A percentile compares a stretch with the other conserved stretches of the same genome.
These are phyloP conservation scores for Oenanthe sinensis DNA, from an alignment of 129 eudicot species.

Conservation along the genomic window DNA sequence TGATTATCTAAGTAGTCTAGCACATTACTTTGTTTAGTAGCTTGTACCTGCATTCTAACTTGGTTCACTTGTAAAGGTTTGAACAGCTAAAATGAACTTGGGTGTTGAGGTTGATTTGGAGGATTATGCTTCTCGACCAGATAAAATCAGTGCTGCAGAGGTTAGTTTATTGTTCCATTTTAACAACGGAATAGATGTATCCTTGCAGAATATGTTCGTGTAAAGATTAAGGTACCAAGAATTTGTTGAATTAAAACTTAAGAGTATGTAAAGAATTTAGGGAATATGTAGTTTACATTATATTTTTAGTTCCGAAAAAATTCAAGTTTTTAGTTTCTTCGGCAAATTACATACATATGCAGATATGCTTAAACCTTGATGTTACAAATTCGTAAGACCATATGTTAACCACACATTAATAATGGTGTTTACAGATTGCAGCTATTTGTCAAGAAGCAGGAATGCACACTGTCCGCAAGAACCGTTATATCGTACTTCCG, in stretches of 20 bases:
- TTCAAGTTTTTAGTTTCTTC: neutral
- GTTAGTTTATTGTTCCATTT: slow-evolving; percentile 26
- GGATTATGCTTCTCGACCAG: slow-evolving; percentile 85
- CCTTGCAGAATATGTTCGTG: neutral
- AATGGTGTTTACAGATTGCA: slow-evolving; percentile 37
- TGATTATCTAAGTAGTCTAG: neutral
- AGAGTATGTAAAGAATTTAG: neutral
- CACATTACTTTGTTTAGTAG: neutral
- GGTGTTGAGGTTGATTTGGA: slow-evolving; percentile 83
- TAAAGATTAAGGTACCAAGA: neutral
- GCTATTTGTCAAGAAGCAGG: slow-evolving; percentile 95
- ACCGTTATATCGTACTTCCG: slow-evolving; percentile 67
- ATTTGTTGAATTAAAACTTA: too few species aligned
- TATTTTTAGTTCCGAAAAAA: neutral
- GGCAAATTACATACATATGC: neutral
- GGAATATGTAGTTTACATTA: too few species aligned
- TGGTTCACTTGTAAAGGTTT: slow-evolving; percentile 39
- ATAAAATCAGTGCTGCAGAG: slow-evolving; percentile 94
- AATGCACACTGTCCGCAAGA: slow-evolving; percentile 86
- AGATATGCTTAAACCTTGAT: neutral
- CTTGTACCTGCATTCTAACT: neutral
- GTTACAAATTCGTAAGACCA: neutral
- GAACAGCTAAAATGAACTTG: slow-evolving; percentile 84
- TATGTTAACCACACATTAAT: neutral
- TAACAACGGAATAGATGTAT: neutral